phyloP scores from a whole-genome alignment of 202 grass and related monocot species.

The Cymbopogon flexuosus region DNA sequence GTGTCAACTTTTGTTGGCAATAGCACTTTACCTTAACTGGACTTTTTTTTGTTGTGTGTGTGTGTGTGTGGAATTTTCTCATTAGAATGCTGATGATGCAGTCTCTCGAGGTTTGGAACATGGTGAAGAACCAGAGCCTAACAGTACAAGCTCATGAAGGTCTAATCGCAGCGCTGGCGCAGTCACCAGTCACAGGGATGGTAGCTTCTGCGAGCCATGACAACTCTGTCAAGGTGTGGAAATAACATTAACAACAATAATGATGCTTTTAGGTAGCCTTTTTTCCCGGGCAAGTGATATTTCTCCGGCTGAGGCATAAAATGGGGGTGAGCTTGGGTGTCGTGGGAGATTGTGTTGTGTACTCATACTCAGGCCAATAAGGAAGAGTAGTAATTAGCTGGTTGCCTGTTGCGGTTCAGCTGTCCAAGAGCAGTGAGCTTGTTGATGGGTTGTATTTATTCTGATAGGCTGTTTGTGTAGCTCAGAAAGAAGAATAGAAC shows the following conservation, averaged over 20 bases:
- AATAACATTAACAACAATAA: slow-evolving; percentile 45
- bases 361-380: slow-evolving; percentile 33
- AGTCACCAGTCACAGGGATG: slow-evolving; percentile 73
- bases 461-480: slow-evolving; percentile 29
- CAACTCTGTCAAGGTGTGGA: slow-evolving; percentile 94
- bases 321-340: slow-evolving; percentile 9
- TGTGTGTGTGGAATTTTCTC: background rate
- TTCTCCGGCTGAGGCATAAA: slow-evolving; percentile 34
- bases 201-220: slow-evolving; percentile 94
- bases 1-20: background rate
- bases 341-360: slow-evolving; percentile 6
- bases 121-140: slow-evolving; percentile 82
- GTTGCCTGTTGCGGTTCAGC: slow-evolving; percentile 21
- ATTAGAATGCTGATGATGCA: slow-evolving; percentile 34
- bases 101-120: slow-evolving; percentile 93
- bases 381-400: slow-evolving; percentile 2
- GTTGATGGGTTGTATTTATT: slow-evolving; percentile 32
- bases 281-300: slow-evolving; percentile 18
- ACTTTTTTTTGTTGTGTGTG: background rate
- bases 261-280: slow-evolving; percentile 24
- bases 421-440: slow-evolving; percentile 12
- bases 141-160: slow-evolving; percentile 79
- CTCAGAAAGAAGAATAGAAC: slow-evolving; percentile 10
- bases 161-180: slow-evolving; percentile 65
- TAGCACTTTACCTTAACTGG: background rate